Evolutionary conservation across 2,329 filamentous ascomycete species (phyloP), one percentile per base, ranked within the genome.

Genomic region (Davidsoniella eucalypti): DNA sequence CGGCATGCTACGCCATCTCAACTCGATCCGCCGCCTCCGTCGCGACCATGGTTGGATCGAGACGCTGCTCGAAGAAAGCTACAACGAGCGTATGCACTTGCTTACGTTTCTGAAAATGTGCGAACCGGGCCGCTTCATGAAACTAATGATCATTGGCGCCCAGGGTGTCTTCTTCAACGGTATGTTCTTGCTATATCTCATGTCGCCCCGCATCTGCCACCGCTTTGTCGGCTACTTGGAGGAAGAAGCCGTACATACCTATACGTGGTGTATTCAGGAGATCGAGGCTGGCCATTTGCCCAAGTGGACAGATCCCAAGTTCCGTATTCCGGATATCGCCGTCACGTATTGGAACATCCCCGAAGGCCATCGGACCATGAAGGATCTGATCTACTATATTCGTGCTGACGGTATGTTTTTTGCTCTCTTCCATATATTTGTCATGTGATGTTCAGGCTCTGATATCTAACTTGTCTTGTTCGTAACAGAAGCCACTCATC

Each of bases 21-120:
- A 83, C 61, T 88, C 82, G 56, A 74, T 96, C 59, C 74, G 90
- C 42, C 75, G 82, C 25, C 82, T 96, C 72, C 87, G 87, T 71
- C 73, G 90, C 51, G 90, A 96, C 63, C 94, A 96, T 58, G 92
- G 92, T 60, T 96, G 84, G 86, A 96, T 98, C 61, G 87, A 94
- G 65, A 90, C 85, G 0, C 70, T 94, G 7, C 75, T 94, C 1
- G 87, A 93, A 64, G 87, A 94, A 67, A 84, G 81, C 55, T 93
- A 86, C 67, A 94, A 94, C 63, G 87, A 94, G 65, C 75, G 88
- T 23, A 95, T 96, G 87, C 87, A 94, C 59, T 76, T 94, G 1
- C 69, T 94, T 26, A 92, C 85, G 0, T 95, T 96, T 65, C 79
- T 98, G 64, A 94, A 93, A 66, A 84, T 94, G 73, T 84, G 82